A percentile compares a stretch with the other conserved stretches of the same genome.
phyloP scores from a whole-genome alignment of 139 green algal species.

The Raphidocelis subcapitata region DNA sequence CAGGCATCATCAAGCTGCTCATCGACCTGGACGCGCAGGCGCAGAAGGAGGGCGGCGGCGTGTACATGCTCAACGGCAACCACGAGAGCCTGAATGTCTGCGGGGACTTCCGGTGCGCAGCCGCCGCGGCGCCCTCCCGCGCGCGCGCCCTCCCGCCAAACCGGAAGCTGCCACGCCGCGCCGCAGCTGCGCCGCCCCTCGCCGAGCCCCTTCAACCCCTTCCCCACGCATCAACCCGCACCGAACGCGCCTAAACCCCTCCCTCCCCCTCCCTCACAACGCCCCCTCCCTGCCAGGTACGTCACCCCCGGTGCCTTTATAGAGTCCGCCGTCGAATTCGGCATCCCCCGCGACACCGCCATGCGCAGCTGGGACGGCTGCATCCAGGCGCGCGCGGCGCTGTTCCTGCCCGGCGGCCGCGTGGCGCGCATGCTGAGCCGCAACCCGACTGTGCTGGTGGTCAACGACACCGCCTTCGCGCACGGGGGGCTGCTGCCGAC shows the following conservation, averaged over 20 bases:
- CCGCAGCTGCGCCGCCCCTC: background rate
- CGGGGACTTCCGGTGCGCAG: slow-evolving; percentile 75
- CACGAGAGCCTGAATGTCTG: slow-evolving; percentile 89
- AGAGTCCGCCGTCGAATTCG: slow-evolving; percentile 64
- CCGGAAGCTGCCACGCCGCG: background rate
- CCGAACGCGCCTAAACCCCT: no score
- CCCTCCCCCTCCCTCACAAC: no score
- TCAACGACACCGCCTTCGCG: slow-evolving; percentile 92
- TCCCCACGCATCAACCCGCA: no score
- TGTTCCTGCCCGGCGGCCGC: slow-evolving; percentile 80
- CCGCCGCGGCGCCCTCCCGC: background rate
- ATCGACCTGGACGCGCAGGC: slow-evolving; percentile 80
- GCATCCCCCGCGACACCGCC: slow-evolving; percentile 28
- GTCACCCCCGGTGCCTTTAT: slow-evolving; percentile 83
- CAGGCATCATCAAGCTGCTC: slow-evolving; percentile 83
- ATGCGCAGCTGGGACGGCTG: slow-evolving; percentile 33
- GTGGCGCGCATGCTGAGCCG: slow-evolving; percentile 81
- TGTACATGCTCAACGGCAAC: slow-evolving; percentile 95
- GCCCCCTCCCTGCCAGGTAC: no score
- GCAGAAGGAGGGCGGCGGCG: slow-evolving; percentile 67
- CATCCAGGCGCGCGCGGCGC: slow-evolving; percentile 51
- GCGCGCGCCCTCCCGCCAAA: slow-evolving; percentile 31
- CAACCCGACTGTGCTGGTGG: slow-evolving; percentile 88
- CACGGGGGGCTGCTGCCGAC: slow-evolving; percentile 86
- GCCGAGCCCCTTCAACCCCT: no score